These are phyloP conservation scores for Closterium sp. DNA, from an alignment of 139 green algal species.

Conservation along the genomic window DNA sequence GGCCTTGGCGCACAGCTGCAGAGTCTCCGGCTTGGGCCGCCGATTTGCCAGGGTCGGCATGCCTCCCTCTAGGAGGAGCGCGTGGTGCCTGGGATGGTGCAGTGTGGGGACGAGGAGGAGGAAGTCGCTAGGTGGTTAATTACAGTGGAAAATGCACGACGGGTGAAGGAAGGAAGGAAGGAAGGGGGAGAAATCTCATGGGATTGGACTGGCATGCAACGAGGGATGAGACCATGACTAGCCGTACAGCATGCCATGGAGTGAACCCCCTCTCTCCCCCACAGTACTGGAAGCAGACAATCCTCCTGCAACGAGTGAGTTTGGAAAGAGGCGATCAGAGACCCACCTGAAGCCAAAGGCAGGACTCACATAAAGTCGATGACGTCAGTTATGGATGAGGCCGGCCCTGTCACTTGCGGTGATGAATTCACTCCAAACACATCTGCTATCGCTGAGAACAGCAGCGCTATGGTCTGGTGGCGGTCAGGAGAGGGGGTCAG, in stretches of 20 bases:
- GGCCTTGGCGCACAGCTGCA: background rate
- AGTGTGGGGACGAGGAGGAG: background rate
- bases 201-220: no score
- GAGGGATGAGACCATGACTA: no score
- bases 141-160: no score
- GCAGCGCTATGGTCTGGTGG: constrained; percentile 6
- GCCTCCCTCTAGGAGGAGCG: background rate
- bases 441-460: background rate
- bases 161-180: no score
- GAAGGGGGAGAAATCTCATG: background rate
- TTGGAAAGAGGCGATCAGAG: no score
- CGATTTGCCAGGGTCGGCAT: background rate
- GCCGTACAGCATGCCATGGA: no score
- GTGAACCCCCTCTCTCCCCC: no score
- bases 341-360: no score
- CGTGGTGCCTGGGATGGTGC: constrained; percentile 9
- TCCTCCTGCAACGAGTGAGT: no score
- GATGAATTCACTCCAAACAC: constrained; percentile 2
- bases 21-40: background rate
- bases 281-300: no score
- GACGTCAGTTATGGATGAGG: background rate
- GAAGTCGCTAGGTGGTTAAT: background rate
- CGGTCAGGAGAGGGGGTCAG: background rate
- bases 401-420: background rate
- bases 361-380: background rate